Base-by-base conservation (phyloP, 2,329 filamentous ascomycete species). In the Fusarium sp. region DNA sequence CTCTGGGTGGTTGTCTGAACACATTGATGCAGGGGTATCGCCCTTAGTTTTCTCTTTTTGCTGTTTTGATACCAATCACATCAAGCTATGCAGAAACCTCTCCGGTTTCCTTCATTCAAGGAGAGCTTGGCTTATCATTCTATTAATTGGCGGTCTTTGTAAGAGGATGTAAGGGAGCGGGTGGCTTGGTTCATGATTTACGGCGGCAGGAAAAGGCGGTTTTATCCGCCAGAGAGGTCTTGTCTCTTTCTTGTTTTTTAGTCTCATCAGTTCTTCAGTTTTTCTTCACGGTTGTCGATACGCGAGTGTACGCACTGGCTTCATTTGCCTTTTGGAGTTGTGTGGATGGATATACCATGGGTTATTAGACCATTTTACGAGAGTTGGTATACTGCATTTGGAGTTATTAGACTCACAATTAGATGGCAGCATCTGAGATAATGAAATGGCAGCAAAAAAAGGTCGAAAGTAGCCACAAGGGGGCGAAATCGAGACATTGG, bases 1-100 rank as follows among this genome's bases (percentile, higher is more conserved):
- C 47, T 74, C 73, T 53, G 71, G 74, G 65, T 62, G 74, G 75
- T 61, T 77, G 66, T 76, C 59, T 76, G 70, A 77, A 68, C 53
- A 72, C 61, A 61, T 29, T 70, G 64, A 47, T 60, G 66, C 74
- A 67, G 53, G 63, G 70, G 72, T 55, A 52, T 71, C 59, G 54
- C 56, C 66, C 63, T 71, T 50, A 49, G 54, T 36, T 50, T 64
- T 59, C 38, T 56, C 47, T 35, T 60, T 63, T 46, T 46, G 56
- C 53, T 59, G 42, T 52, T 55, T 71, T 76, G 73, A 75, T 75
- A 74, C 71, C 70, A 71, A 74, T 62, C 49, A 64, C 68, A 54
- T 66, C 38, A 25, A 57, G 56, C 62, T 20, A 45, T 38, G 55
- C 57, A 39, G 22, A 46, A 38, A 47, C 54, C 49, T 59, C n/a